A percentile compares a stretch with the other conserved stretches of the same genome.
Conservation (phyloP, 179 eudicot species). For the Gypsophila paniculata region DNA sequence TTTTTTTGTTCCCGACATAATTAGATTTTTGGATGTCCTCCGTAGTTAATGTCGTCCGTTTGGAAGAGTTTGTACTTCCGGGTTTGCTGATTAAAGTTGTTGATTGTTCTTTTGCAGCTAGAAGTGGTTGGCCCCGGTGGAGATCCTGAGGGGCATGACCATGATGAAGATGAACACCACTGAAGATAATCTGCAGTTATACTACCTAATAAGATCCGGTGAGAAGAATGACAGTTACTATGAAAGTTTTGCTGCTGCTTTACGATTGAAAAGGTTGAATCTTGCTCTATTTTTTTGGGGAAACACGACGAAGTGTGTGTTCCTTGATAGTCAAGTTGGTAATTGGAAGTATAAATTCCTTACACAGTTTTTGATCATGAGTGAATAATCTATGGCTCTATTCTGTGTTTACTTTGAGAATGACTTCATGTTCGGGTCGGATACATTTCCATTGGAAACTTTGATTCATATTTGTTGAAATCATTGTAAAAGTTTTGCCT, state of each 20-base stretch:
- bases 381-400: conserved; percentile 27
- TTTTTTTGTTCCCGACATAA: too few species aligned
- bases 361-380: conserved; percentile 19
- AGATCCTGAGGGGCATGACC: conserved; percentile 84
- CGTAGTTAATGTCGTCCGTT: neutral
- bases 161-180: conserved; percentile 59
- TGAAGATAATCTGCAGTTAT: conserved; percentile 35
- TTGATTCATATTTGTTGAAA: conserved; percentile 5
- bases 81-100: neutral
- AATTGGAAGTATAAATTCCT: conserved; percentile 28
- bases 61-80: neutral
- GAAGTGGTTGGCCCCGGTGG: conserved; percentile 96
- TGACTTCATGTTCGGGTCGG: conserved; percentile 18
- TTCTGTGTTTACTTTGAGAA: conserved; percentile 26
- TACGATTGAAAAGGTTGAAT: conserved; percentile 35
- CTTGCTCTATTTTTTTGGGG: conserved; percentile 25
- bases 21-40: conserved; percentile 27
- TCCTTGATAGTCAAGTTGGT: conserved; percentile 25
- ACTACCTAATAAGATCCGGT: conserved; percentile 35
- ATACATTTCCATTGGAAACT: conserved; percentile 4
- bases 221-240: conserved; percentile 28
- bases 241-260: conserved; percentile 36
- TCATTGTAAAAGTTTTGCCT: neutral
- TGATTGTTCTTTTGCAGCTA: conserved; percentile 44
- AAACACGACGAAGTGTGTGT: conserved; percentile 21